Conservation (phyloP, 768 basidiomycete genomes). For the Boletellus ananiceps region DNA sequence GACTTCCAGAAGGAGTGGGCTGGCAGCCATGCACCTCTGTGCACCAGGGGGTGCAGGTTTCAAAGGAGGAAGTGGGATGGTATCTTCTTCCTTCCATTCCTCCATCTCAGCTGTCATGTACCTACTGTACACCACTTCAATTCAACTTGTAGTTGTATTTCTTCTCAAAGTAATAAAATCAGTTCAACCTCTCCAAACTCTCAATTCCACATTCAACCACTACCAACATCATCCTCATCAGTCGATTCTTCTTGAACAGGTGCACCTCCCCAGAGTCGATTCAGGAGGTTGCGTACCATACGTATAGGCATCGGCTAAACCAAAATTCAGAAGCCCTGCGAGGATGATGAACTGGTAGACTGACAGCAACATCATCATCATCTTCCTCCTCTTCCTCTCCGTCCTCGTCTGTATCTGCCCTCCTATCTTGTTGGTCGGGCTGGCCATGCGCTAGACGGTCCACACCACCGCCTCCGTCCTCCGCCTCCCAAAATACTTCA, state of each 20-base stretch:
- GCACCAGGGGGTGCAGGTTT: too few species aligned
- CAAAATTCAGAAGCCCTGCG: background rate
- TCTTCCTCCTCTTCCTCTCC: slow-evolving; percentile 43
- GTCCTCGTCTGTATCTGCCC: slow-evolving; percentile 33
- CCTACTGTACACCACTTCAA: too few species aligned
- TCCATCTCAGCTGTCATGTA: too few species aligned
- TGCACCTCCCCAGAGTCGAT: slow-evolving; percentile 52
- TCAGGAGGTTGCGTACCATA: slow-evolving; percentile 53
- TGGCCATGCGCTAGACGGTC: slow-evolving; percentile 16
- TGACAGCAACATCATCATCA: slow-evolving; percentile 44
- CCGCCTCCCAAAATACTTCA: slow-evolving; percentile 21
- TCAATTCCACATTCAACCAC: background rate
- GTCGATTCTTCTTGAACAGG: slow-evolving; percentile 17
- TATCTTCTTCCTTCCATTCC: too few species aligned
- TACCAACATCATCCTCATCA: slow-evolving; percentile 11
- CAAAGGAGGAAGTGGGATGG: too few species aligned
- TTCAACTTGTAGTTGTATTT: too few species aligned
- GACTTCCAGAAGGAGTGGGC: too few species aligned
- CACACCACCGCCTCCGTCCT: slow-evolving; percentile 21
- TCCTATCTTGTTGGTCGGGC: slow-evolving; percentile 23
- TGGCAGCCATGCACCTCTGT: too few species aligned
- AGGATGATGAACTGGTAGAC: slow-evolving; percentile 8
- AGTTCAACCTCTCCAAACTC: too few species aligned
- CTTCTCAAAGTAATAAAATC: too few species aligned
- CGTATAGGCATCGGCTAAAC: slow-evolving; percentile 57